Conservation (phyloP, 2,329 filamentous ascomycete species). For the Teratosphaeria destructans region DNA sequence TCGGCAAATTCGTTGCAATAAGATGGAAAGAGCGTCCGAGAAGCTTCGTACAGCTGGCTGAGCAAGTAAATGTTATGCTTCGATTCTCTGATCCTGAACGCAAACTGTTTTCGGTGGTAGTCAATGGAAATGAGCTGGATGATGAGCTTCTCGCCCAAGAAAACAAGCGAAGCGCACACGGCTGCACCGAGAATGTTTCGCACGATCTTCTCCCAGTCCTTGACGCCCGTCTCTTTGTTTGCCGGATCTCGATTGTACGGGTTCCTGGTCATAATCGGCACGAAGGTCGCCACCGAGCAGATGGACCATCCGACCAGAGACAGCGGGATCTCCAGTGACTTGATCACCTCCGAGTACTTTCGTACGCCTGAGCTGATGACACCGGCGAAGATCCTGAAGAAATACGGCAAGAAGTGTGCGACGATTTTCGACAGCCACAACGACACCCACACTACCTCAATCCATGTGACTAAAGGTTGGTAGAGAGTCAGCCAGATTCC, state of each 20-base stretch:
- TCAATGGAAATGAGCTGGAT: constrained; percentile 77
- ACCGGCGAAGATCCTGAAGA: constrained; percentile 52
- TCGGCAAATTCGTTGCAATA: constrained; percentile 85
- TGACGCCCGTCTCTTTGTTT: constrained; percentile 1
- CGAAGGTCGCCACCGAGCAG: constrained; percentile 49
- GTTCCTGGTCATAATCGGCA: constrained; percentile 36
- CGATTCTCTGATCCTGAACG: constrained; percentile 72
- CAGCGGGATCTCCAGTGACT: constrained; percentile 49
- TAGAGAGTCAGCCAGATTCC: too few relatives aligned
- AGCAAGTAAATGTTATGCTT: constrained; percentile 78
- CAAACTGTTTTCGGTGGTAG: constrained; percentile 77
- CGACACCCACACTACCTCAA: constrained; percentile 49
- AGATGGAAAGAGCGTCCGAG: constrained; percentile 76
- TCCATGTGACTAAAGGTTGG: constrained; percentile 39
- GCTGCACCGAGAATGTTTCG: constrained; percentile 56
- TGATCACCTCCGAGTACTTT: constrained; percentile 52
- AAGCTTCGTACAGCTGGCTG: constrained; percentile 80
- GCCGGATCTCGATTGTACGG: constrained; percentile 13
- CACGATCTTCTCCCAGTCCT: constrained; percentile 45
- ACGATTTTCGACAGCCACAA: constrained; percentile 53
- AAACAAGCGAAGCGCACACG: constrained; percentile 58
- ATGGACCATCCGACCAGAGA: constrained; percentile 52
- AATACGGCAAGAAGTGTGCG: constrained; percentile 46
- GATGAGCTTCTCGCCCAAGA: constrained; percentile 66
- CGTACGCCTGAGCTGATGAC: constrained; percentile 54